These are phyloP conservation scores for Plasmodium sp. DNA, from an alignment of 169 alveolate species.

Conservation along the genomic window DNA sequence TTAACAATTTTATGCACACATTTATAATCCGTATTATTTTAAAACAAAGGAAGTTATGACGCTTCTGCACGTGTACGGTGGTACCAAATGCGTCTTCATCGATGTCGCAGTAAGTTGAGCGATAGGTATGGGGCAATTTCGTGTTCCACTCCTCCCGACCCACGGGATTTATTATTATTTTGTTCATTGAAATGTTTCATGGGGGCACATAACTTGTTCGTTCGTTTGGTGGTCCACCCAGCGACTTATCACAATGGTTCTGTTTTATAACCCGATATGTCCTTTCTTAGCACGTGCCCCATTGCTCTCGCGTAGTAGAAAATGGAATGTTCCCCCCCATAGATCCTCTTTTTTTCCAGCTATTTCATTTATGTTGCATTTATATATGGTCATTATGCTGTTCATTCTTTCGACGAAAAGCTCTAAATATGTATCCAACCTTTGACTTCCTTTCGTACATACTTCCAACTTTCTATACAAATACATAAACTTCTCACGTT, in stretches of 20 bases:
- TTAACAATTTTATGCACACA: not conserved
- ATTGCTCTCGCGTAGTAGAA: too few species aligned
- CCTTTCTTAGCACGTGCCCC: too few species aligned
- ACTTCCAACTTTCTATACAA: not conserved
- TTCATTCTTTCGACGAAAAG: not conserved
- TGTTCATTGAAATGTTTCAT: not conserved
- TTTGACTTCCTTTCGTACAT: constrained; percentile 2
- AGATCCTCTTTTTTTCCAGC: not conserved
- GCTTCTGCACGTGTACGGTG: not conserved
- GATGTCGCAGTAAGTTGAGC: not conserved
- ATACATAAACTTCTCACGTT: constrained; percentile 6
- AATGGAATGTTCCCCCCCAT: not conserved
- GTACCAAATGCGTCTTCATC: not conserved
- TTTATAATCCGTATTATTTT: not conserved
- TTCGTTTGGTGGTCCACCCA: not conserved
- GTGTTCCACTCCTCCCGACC: not conserved
- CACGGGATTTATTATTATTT: not conserved
- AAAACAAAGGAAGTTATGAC: not conserved
- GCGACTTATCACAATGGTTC: not conserved
- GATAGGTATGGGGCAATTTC: not conserved
- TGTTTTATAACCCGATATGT: too few species aligned
- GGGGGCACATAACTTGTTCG: too few species aligned
- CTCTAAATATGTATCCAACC: not conserved
- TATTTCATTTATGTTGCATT: not conserved
- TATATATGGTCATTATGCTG: not conserved